A percentile compares a stretch with the other conserved stretches of the same genome.
Evolutionary conservation across 768 basidiomycete species (phyloP).

Genomic region (Amanita phalloides): DNA sequence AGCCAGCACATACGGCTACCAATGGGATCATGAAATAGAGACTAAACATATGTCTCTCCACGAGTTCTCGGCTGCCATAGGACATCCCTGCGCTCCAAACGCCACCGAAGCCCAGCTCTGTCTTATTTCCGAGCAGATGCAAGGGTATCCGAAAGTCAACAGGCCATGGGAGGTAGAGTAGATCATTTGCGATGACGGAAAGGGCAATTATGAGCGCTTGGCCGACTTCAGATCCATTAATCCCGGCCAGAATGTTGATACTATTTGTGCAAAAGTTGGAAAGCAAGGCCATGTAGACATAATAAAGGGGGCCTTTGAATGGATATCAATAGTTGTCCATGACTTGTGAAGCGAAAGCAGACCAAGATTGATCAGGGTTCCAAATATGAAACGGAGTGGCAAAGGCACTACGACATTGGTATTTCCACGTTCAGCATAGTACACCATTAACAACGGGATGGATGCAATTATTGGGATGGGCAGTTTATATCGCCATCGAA

Average conservation of each 20-base stretch:
- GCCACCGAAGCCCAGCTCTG: constrained; percentile 67
- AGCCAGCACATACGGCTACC: constrained; percentile 80
- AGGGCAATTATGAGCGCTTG: constrained; percentile 89
- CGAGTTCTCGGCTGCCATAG: constrained; percentile 75
- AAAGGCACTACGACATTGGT: constrained; percentile 90
- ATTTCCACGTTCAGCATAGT: constrained; percentile 89
- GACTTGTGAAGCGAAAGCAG: neutral
- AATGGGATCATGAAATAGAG: constrained; percentile 96
- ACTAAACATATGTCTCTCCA: constrained; percentile 91
- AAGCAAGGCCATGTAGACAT: constrained; percentile 90
- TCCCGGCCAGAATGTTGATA: constrained; percentile 97
- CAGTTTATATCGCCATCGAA: constrained; percentile 95
- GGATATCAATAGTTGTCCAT: constrained; percentile 3
- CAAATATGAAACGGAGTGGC: constrained; percentile 63
- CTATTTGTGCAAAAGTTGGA: constrained; percentile 97
- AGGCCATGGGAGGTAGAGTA: constrained; percentile 90
- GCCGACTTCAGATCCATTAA: constrained; percentile 92
- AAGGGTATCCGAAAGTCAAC: constrained; percentile 62
- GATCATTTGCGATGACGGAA: constrained; percentile 86
- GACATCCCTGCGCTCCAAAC: constrained; percentile 80
- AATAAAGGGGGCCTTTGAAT: constrained; percentile 78
- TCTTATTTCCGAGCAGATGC: constrained; percentile 53
- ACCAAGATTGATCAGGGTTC: constrained; percentile 80
- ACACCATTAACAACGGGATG: constrained; percentile 91
- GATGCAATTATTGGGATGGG: constrained; percentile 95